Base-by-base conservation (phyloP, 2,329 filamentous ascomycete species). In the Curvularia lunata region DNA sequence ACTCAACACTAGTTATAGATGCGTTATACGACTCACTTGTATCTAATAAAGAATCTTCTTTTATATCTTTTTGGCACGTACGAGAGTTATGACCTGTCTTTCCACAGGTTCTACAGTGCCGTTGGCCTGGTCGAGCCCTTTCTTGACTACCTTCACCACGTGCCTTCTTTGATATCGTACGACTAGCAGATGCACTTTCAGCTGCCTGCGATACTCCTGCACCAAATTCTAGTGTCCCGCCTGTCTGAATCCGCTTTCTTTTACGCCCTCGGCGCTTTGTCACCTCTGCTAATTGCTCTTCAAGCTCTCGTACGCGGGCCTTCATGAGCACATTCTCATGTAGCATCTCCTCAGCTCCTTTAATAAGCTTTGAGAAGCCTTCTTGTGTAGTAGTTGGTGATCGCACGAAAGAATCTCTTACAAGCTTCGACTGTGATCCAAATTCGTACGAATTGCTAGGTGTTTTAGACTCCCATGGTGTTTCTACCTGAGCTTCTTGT, bases 171-270 rank as follows among this genome's bases (percentile, higher is more conserved):
- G 52, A 62, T 45, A 7, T 27, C 56, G 50, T 32, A 58, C 38
- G 43, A 27, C 34, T 40, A 38, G 40, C 47, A 43, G 41, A 43
- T 12, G 7, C 5, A 43, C 23, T 43, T 43, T 43, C 41, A 43
- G 41, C 23, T 43, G 16, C 21, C 7, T 43, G 23, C 41, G 9
- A 43, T 43, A 21, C 41, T 6, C 63, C 47, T 62, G 42, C 32
- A 43, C 60, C 43, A 63, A 62, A 65, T 52, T 64, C 60, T 57
- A 65, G 42, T 38, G 54, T 65, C 48, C 64, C 50, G 46, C 61
- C 52, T 38, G 61, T 51, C 58, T 65, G 48, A 21, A 65, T 55
- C 13, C 50, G 53, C 61, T 65, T 65, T 23, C 56, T 51, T 56
- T 65, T 65, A 52, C 61, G 56, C 41, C 28, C 8, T 54, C 63